Base-by-base conservation (phyloP, 148 eudicot species). In the Hydrangea macrophylla region DNA sequence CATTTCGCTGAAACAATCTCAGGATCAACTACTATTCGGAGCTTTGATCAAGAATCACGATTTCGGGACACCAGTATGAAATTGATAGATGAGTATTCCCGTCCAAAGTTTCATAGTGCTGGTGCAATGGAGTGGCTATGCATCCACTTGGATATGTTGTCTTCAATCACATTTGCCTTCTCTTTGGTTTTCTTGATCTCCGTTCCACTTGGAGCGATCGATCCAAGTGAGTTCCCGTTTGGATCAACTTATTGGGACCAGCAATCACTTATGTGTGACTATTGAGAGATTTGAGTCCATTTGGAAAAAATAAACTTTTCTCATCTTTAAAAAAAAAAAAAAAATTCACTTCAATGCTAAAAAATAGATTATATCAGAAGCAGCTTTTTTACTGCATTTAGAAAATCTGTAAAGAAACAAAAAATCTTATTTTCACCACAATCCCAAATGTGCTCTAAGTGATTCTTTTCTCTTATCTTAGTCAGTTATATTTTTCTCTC, bases 1-100 rank as follows among this genome's bases (percentile, higher is more conserved):
- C 83, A 81, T 72, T 84, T 81, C 69, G 75, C 88, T 2, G 91
- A 84, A 81, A 84, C 91, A 9, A 69, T 86, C 36, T 75, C 91
- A 1, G 91, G 91, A 51, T 79, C 80, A 26, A 74, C 79, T 20
- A 81, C 84, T 13, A 86, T 86, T 17, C 75, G 91, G 69, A 80
- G 88, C 51, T 86, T 84, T 39, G 81, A 80, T 54, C 91, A 80
- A 45, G 81, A 84, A 58, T 37, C 63, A 2, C 76, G 84, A 73
- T 86, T 86, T 65, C 68, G 31, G 57, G 64, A 71, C 24, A 66
- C 71, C 20, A 79, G 75, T 60, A 32, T 73, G 67, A 70, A 78
- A 48, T 64, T 75, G 26, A 68, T 80, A 30, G 82, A 86, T 57
- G 72, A 40, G 1, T 74, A 64, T 59, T 70, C 79, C 36, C 72